Percentiles rank a stretch among this genome's conserved stretches.
Evolutionary conservation across 306 rosid species (phyloP).

Genomic region (Cyclanthera cordifolia): DNA sequence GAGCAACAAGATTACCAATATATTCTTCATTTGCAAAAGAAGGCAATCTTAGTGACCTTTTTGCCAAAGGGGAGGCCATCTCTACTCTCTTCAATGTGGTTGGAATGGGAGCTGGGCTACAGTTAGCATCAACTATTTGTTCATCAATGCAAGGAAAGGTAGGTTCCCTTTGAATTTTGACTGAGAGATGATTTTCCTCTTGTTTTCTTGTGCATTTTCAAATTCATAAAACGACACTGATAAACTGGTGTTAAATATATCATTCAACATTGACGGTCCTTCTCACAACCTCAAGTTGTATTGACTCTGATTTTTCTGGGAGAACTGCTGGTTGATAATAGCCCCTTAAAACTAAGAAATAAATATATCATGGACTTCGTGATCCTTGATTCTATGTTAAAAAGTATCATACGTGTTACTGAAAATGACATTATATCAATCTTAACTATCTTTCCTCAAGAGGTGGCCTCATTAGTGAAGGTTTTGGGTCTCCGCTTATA

Average conservation of each 20-base stretch:
- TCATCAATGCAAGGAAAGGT: slow-evolving; percentile 93
- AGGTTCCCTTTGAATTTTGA: neutral
- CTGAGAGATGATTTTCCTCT: neutral
- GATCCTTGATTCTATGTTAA: neutral
- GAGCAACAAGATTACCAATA: slow-evolving; percentile 97
- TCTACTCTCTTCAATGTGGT: slow-evolving; percentile 86
- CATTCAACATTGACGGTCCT: neutral
- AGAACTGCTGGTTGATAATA: neutral
- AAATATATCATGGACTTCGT: neutral
- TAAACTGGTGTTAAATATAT: neutral
- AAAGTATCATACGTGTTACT: neutral
- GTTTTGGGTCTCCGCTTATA: too few relatives aligned
- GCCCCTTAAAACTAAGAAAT: neutral
- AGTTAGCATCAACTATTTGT: slow-evolving; percentile 84
- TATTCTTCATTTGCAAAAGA: slow-evolving; percentile 96
- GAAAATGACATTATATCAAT: too few relatives aligned
- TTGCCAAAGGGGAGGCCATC: slow-evolving; percentile 98
- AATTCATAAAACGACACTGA: neutral
- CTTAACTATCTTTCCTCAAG: neutral
- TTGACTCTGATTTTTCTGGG: neutral
- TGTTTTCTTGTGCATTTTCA: neutral
- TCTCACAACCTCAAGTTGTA: neutral
- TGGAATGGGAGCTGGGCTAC: slow-evolving; percentile 88
- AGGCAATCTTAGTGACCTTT: slow-evolving; percentile 95
- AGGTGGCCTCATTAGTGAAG: too few relatives aligned